Evolutionary conservation across 1,284 basidiomycete species (phyloP).

Genomic region (Naganishia sp.): DNA sequence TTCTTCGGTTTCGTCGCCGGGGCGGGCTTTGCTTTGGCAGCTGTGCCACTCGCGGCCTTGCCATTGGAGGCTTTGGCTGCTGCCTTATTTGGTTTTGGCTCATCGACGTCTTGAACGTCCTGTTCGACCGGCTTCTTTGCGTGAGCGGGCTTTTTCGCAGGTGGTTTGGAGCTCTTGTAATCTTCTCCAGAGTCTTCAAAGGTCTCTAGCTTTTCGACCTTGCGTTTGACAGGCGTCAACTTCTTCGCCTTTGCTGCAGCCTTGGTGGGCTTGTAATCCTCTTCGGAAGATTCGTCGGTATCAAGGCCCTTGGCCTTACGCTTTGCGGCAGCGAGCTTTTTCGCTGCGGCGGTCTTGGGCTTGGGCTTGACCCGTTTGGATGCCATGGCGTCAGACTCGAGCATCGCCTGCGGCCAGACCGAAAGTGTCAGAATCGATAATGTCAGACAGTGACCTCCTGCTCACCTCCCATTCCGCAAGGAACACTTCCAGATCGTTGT

Average conservation of each 20-base stretch:
- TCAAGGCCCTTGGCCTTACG: constrained; percentile 59
- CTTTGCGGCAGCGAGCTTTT: constrained; percentile 60
- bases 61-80: constrained; percentile 7
- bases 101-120: constrained; percentile 15
- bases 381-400: constrained; percentile 59
- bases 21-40: constrained; percentile 29
- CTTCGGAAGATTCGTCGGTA: constrained; percentile 63
- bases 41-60: constrained; percentile 29
- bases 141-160: constrained; percentile 13
- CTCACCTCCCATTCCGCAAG: constrained; percentile 79
- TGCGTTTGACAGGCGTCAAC: constrained; percentile 45
- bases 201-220: constrained; percentile 47
- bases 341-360: constrained; percentile 58
- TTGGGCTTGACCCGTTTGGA: constrained; percentile 71
- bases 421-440: background rate
- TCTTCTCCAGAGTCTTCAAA: constrained; percentile 63
- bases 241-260: constrained; percentile 36
- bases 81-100: constrained; percentile 21
- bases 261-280: constrained; percentile 70
- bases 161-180: constrained; percentile 42
- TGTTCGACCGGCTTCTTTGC: constrained; percentile 32
- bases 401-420: constrained; percentile 58
- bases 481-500: constrained; percentile 82
- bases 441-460: constrained; percentile 31
- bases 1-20: constrained; percentile 26